Evolutionary conservation across 2,329 filamentous ascomycete genomes (phyloP), one percentile per base, ranked within the genome.

Genomic region (Penicillium sp.): DNA sequence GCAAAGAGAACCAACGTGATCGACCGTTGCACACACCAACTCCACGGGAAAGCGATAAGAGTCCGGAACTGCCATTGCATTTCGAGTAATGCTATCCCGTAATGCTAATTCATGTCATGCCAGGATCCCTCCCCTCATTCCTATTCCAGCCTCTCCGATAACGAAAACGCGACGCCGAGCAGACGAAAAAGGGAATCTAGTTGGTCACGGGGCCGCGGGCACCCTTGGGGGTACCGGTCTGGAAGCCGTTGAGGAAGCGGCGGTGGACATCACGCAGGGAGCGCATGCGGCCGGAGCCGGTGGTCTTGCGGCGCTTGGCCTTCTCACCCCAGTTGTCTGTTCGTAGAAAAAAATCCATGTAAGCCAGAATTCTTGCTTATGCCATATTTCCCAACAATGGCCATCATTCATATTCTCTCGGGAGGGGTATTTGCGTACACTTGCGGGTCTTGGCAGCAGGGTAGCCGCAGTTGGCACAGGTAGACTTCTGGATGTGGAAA

Each of bases 301-400:
- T 93, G 76, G 93, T 97, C 92, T 97, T 97, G 89, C 94, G 95
- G 81, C 94, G 86, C 91, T 97, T 97, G 74, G 92, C 93, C 90
- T 99, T 99, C 87, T 97, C 93, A 80, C 90, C 87, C 94, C 94
- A 99, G 90, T 99, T 97, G 88, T 88, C 93, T 97, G 77, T 77
- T 61, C 47, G 54, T 48, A 61, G 31, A 53, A 65, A 56, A 45
- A 61, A 61, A 54, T 53, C 35, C 58, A 53, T 65, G 63, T 72
- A 63, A 71, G 69, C 68, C 63, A 64, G 61, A 25, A 42, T 58
- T 58, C 50, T 59, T 45, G 53, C 36, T 31, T 31, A 22, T 28
- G 44, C 36, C 36, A 48, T 42, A 36, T 38, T 38, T 42, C 47
- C 47, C 45, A 30, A 49, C 47, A 50, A 31, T 40, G 26, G 36